These are phyloP conservation scores for Saccharomycopsis fodiens DNA, from an alignment of 805 yeast genomes.

Conservation along the genomic window DNA sequence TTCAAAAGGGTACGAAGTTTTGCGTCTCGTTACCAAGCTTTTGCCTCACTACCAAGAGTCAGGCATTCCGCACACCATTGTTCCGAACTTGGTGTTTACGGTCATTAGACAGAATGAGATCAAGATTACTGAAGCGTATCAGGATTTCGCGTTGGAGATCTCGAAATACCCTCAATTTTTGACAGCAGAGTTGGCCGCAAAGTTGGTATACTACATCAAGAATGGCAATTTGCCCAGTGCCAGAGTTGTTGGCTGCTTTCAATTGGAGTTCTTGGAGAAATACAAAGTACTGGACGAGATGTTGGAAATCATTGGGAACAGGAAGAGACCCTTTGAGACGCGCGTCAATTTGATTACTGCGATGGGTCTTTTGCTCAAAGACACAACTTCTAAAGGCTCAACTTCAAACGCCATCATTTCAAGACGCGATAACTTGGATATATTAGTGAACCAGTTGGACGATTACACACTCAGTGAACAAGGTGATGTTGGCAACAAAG, in stretches of 20 bases:
- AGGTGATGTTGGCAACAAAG: conserved; percentile 88
- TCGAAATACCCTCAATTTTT: conserved; percentile 11
- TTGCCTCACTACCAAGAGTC: neutral
- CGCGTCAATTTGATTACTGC: conserved; percentile 19
- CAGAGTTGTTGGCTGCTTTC: conserved; percentile 28
- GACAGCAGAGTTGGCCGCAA: conserved; percentile 18
- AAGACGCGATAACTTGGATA: neutral
- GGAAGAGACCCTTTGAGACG: conserved; percentile 26
- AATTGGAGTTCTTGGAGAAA: conserved; percentile 14
- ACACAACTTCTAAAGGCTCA: too few relatives aligned
- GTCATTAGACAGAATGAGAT: conserved; percentile 25
- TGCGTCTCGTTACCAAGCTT: conserved; percentile 23
- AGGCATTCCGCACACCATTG: neutral
- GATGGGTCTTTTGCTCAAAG: neutral
- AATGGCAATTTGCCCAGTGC: conserved; percentile 34
- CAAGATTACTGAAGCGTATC: conserved; percentile 26
- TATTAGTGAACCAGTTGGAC: conserved; percentile 39
- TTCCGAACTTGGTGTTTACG: conserved; percentile 24
- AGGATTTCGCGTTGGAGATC: conserved; percentile 23
- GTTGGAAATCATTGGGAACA: conserved; percentile 25
- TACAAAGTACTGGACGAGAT: conserved; percentile 23
- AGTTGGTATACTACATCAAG: conserved; percentile 32
- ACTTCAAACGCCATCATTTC: too few relatives aligned
- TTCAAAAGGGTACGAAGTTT: conserved; percentile 33
- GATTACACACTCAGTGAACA: conserved; percentile 75